Percentiles rank a stretch among this genome's conserved stretches.
These are phyloP conservation scores for Zopfia rhizophila DNA, from an alignment of 2,329 filamentous ascomycete species.

Conservation along the genomic window DNA sequence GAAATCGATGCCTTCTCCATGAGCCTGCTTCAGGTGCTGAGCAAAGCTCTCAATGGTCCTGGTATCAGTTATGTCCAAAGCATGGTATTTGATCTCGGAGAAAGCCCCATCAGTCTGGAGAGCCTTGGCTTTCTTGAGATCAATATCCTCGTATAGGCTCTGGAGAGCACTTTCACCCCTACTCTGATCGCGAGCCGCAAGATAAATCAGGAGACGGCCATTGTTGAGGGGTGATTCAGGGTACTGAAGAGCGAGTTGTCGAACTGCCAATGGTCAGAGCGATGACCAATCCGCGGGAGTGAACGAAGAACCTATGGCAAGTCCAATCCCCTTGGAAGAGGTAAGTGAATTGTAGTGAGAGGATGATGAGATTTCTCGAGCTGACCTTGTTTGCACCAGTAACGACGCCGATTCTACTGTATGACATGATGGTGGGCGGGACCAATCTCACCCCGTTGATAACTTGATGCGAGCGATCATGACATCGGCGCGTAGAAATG, in stretches of 20 bases:
- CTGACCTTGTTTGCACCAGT: constrained; percentile 65
- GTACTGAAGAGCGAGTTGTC: constrained; percentile 65
- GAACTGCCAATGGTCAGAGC: constrained; percentile 48
- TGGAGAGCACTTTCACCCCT: constrained; percentile 61
- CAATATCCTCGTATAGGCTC: constrained; percentile 55
- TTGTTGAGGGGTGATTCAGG: constrained; percentile 60
- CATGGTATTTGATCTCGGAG: constrained; percentile 59
- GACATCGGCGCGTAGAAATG: too few relatives aligned
- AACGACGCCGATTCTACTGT: constrained; percentile 60
- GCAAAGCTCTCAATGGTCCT: constrained; percentile 58
- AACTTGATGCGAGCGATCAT: too few relatives aligned
- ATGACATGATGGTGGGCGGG: constrained; percentile 42
- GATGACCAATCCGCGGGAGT: neutral
- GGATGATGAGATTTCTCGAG: constrained; percentile 22
- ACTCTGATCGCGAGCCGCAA: constrained; percentile 61
- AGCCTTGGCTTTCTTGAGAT: constrained; percentile 59
- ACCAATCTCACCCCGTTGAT: too few relatives aligned
- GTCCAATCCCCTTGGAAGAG: constrained; percentile 53
- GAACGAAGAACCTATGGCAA: constrained; percentile 55
- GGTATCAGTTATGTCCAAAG: constrained; percentile 60
- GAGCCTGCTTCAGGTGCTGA: constrained; percentile 54
- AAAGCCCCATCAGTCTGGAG: constrained; percentile 51
- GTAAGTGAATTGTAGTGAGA: constrained; percentile 16
- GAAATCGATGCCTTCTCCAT: constrained; percentile 62
- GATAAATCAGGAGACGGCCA: constrained; percentile 63